Percentiles rank a stretch among this genome's conserved stretches.
Conservation (phyloP, 148 eudicot genomes). For the Nyssa sinensis region DNA sequence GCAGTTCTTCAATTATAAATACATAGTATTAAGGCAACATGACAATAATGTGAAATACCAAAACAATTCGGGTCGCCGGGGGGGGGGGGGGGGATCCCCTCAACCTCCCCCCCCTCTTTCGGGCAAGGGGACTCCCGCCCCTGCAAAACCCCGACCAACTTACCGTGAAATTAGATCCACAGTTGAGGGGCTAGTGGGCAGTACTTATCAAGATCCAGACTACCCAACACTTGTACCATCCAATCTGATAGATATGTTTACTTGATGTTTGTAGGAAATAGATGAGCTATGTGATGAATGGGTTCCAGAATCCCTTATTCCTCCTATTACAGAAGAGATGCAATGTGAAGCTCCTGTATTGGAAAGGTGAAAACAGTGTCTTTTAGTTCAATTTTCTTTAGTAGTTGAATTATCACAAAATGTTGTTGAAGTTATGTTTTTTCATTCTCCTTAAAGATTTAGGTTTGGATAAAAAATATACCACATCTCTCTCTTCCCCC, state of each 20-base stretch:
- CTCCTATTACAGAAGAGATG: conserved; percentile 71
- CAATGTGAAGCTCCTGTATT: conserved; percentile 72
- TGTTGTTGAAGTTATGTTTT: not conserved
- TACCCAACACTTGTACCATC: not conserved
- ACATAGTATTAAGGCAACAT: too few relatives aligned
- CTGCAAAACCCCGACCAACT: too few relatives aligned
- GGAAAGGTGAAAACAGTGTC: conserved; percentile 56
- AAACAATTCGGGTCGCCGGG: too few relatives aligned
- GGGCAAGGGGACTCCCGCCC: too few relatives aligned
- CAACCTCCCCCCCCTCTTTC: too few relatives aligned
- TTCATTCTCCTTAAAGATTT: not conserved
- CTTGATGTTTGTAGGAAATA: conserved; percentile 57
- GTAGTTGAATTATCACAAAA: not conserved
- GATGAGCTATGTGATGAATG: conserved; percentile 95
- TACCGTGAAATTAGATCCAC: too few relatives aligned
- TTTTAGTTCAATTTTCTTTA: not conserved
- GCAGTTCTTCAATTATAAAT: too few relatives aligned
- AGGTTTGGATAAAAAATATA: not conserved
- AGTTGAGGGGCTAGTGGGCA: too few relatives aligned
- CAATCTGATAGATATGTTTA: not conserved
- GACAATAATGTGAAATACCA: too few relatives aligned
- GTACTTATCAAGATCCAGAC: too few relatives aligned
- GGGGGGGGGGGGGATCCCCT: too few relatives aligned
- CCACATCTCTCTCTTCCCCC: not conserved
- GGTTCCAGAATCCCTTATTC: conserved; percentile 96